Base-by-base conservation (phyloP, 2,329 filamentous ascomycete genomes). In the Fusarium sp. region DNA sequence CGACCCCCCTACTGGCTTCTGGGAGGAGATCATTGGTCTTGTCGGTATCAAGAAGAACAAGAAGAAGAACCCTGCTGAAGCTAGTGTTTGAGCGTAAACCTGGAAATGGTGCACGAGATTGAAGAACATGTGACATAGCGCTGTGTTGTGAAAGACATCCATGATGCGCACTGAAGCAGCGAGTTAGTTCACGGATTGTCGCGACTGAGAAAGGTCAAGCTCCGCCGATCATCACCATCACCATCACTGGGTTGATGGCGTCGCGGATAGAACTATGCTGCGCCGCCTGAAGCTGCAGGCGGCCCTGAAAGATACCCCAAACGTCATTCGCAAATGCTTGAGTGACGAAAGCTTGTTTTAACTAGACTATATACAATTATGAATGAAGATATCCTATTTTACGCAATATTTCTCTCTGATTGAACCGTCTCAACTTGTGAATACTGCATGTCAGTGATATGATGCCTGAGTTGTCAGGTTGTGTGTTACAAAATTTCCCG, bases 1-100 rank as follows among this genome's bases (percentile, higher is more conserved):
- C 7, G 79, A 81, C 18, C 77, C 79, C 4, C 83, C 83, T 1
- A 76, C 81, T 38, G 77, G 81, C 2, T 85, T 86, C 76, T 71
- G 66, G 58, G 33, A 56, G 16, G 71, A 73, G 42, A 68, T 69
- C 16, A 18, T 60, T 8, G 64, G 41, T 5, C 26, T 72, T 42
- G 33, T 71, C 38, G 49, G 68, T 8, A 57, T 69, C 12, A 64
- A 63, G 58, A 53, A 57, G 50, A 65, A 58, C 33, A 70, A 65
- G 55, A 57, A 69, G 23, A 60, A 63, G 41, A 63, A 46, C 7
- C 42, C 33, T 18, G 48, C 52, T 31, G 68, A 69, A 8, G 63
- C 26, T 15, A 35, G 67, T 23, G 66, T 66, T 12, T 69, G 57
- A 69, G 31, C 26, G 13, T n/a, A 12, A 24, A 20, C 18, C 8